Conservation (phyloP, 148 eudicot species). For the Arctostaphylos glauca region DNA sequence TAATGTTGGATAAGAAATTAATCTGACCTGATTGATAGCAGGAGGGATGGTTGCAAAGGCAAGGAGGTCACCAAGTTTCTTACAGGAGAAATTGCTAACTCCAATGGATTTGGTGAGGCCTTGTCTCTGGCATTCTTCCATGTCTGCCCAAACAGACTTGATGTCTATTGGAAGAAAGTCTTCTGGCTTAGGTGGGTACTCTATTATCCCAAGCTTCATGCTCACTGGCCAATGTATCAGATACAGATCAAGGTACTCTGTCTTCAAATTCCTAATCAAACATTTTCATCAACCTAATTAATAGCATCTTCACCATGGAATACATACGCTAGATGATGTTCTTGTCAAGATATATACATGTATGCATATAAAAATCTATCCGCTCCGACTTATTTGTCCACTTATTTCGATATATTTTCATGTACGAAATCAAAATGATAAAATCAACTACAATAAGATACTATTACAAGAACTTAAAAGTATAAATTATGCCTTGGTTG, state of each 20-base stretch:
- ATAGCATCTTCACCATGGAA: not conserved
- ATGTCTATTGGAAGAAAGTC: not conserved
- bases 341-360: not conserved
- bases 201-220: not conserved
- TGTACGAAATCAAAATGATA: not conserved
- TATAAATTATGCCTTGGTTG: too few relatives aligned
- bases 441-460: not conserved
- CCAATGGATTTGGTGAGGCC: slow-evolving; percentile 8
- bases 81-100: not conserved
- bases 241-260: not conserved
- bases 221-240: not conserved
- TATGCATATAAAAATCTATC: not conserved
- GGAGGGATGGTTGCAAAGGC: not conserved
- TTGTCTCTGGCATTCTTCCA: slow-evolving; percentile 2
- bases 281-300: not conserved
- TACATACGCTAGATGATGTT: not conserved
- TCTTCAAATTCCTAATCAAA: slow-evolving; percentile 6
- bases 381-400: not conserved
- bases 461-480: not conserved
- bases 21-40: not conserved
- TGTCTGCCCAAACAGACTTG: not conserved
- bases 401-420: too few relatives aligned
- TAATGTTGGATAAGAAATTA: not conserved
- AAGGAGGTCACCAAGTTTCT: not conserved
- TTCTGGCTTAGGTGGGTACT: not conserved